phyloP scores from a whole-genome alignment of 2,329 filamentous ascomycete species.

The Tolypocladium paradoxum region DNA sequence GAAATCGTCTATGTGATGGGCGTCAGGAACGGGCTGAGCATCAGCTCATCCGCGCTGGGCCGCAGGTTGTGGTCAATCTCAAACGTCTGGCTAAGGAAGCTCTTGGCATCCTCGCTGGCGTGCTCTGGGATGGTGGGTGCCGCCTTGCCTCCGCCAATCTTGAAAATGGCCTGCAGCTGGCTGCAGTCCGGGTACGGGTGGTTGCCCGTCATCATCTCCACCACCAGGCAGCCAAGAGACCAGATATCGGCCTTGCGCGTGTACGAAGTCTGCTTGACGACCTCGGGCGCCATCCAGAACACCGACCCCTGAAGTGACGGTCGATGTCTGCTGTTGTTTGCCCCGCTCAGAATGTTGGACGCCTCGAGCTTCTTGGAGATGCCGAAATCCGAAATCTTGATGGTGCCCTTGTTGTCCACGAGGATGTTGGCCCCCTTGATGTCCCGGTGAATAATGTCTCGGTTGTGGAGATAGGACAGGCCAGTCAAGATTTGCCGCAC shows the following conservation, averaged over 20 bases:
- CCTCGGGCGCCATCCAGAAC: slow-evolving; percentile 99
- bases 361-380: slow-evolving; percentile 97
- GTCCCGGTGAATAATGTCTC: slow-evolving; percentile 95
- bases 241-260: slow-evolving; percentile 98
- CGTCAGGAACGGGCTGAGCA: slow-evolving; percentile 71
- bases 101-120: slow-evolving; percentile 72
- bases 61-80: slow-evolving; percentile 90
- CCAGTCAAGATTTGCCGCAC: slow-evolving; percentile 91
- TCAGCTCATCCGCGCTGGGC: slow-evolving; percentile 82
- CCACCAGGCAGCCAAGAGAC: slow-evolving; percentile 91
- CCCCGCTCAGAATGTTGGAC: slow-evolving; percentile 66
- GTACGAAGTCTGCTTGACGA: slow-evolving; percentile 95
- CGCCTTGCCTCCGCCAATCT: slow-evolving; percentile 82
- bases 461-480: slow-evolving; percentile 83
- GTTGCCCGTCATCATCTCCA: slow-evolving; percentile 97
- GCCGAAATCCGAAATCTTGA: slow-evolving; percentile 98
- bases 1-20: slow-evolving; percentile 42
- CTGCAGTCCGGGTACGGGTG: slow-evolving; percentile 97
- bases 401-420: slow-evolving; percentile 96
- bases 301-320: slow-evolving; percentile 90
- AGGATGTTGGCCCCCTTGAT: slow-evolving; percentile 99
- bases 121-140: slow-evolving; percentile 81
- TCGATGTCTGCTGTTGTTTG: slow-evolving; percentile 55
- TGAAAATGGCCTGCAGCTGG: slow-evolving; percentile 96
- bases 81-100: slow-evolving; percentile 82